Evolutionary conservation across 805 yeast species (phyloP).

Genomic region (Nakazawaea wyomingensis): DNA sequence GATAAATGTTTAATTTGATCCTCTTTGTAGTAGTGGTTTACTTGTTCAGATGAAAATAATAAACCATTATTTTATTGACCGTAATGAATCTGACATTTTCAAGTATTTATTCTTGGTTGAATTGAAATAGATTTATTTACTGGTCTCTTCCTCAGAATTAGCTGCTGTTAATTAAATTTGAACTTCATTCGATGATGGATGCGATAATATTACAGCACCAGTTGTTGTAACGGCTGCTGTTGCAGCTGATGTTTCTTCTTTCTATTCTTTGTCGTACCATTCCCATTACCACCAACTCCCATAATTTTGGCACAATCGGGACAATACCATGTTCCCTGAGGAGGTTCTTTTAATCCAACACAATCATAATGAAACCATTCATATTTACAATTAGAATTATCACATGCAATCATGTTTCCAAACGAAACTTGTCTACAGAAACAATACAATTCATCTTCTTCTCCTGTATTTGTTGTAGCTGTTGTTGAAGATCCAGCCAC

Average conservation of each 20-base stretch:
- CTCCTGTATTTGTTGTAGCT: conserved; percentile 29
- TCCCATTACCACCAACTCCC: conserved; percentile 17
- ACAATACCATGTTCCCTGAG: conserved; percentile 95
- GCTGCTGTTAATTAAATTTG: too few species aligned
- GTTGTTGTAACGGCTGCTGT: too few species aligned
- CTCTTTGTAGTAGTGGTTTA: too few species aligned
- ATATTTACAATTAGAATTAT: conserved; percentile 76
- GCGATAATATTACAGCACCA: too few species aligned
- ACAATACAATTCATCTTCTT: conserved; percentile 73
- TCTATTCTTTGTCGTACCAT: conserved; percentile 21
- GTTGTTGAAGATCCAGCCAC: background rate
- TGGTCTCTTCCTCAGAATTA: too few species aligned
- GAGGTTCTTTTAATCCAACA: conserved; percentile 91
- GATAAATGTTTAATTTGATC: too few species aligned
- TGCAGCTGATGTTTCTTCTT: conserved; percentile 20
- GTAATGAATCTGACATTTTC: too few species aligned
- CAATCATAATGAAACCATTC: conserved; percentile 98
- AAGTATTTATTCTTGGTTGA: too few species aligned
- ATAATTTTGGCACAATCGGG: conserved; percentile 62
- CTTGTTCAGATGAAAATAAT: too few species aligned
- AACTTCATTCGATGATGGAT: too few species aligned
- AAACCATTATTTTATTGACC: too few species aligned
- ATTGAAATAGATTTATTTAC: too few species aligned
- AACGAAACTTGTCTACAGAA: conserved; percentile 91
- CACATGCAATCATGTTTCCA: conserved; percentile 67